Percentiles rank a stretch among this genome's conserved stretches.
phyloP scores from a whole-genome alignment of 306 rosid species.

The Albizia julibrissin region DNA sequence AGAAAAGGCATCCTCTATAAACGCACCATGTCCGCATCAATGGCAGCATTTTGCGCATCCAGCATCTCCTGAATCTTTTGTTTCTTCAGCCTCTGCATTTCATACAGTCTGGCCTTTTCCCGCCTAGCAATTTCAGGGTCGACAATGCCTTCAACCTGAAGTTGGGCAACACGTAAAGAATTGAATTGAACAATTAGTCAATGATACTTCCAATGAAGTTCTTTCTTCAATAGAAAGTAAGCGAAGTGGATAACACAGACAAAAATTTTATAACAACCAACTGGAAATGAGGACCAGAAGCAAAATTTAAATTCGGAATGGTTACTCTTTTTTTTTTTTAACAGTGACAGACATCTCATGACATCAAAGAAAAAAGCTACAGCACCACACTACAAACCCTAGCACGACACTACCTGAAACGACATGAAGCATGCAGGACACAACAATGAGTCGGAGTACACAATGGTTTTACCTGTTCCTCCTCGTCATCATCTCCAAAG shows the following conservation, averaged over 20 bases:
- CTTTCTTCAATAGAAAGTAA: background rate
- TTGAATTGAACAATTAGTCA: background rate
- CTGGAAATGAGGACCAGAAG: background rate
- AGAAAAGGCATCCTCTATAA: background rate
- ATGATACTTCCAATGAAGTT: background rate
- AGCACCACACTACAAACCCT: slow-evolving; percentile 39
- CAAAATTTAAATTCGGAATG: background rate
- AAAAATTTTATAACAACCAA: background rate
- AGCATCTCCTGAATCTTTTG: slow-evolving; percentile 92
- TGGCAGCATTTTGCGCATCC: slow-evolving; percentile 80
- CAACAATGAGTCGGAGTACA: background rate
- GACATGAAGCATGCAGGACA: background rate
- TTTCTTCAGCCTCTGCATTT: slow-evolving; percentile 75
- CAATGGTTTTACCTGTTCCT: slow-evolving; percentile 52
- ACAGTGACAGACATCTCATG: background rate
- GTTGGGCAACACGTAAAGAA: background rate
- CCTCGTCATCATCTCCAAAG: slow-evolving; percentile 49
- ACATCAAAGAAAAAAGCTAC: background rate
- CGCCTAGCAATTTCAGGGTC: slow-evolving; percentile 72
- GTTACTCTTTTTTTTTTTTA: background rate
- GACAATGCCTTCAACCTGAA: slow-evolving; percentile 48
- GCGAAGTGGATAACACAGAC: too few species aligned
- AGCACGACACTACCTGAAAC: background rate
- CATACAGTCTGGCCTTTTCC: slow-evolving; percentile 79
- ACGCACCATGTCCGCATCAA: slow-evolving; percentile 94